Evolutionary conservation across 2,329 filamentous ascomycete genomes (phyloP), one percentile per base, ranked within the genome.

Genomic region (Rasamsonia emersonii): DNA sequence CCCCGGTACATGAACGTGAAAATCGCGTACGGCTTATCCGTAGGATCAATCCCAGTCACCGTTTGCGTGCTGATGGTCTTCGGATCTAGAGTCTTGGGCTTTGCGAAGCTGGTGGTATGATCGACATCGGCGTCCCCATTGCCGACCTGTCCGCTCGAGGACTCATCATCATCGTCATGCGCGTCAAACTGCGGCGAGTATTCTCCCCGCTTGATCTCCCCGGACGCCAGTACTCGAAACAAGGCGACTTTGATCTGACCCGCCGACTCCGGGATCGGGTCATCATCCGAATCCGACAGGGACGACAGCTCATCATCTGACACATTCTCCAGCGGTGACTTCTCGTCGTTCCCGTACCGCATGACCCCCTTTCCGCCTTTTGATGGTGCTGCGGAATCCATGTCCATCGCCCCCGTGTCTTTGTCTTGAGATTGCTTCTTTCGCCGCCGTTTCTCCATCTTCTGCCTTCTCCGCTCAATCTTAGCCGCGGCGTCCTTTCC

Each of bases 1-100:
- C 91, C 91, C 39, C 91, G 77, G 58, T 98, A 98, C 63, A 96
- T 86, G 59, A 98, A 98, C 17, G 93, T 96, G 58, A 98, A 98
- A 6, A 84, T 81, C 3, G 91, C 91, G 62, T 94, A 98, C 3
- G 93, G 91, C 61, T 89, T 91, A 41, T 96, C 89, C 13, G 88
- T 86, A 0, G 86, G 85, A 57, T 98, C 91, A 41, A 96, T 93
- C 11, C 89, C 91, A 6, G 91, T 96, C n/a, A 98, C 91, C 0
- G 91, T 98, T 62, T 98, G 91, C 3, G 91, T 98, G 53, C 88
- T 96, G 53, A 98, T 98, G 2, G 86, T 86, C 64, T 95, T 95
- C 0, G 89, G 89, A 62, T 96, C 93, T 32, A 95, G 70, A 2
- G 86, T 82, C 70, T 95, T 96, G 9, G 88, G 89, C 63, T 95